Evolutionary conservation across 23 red algal genomes (phyloP), one percentile per base, ranked within the genome.

Genomic region (Pyropia yezoensis): DNA sequence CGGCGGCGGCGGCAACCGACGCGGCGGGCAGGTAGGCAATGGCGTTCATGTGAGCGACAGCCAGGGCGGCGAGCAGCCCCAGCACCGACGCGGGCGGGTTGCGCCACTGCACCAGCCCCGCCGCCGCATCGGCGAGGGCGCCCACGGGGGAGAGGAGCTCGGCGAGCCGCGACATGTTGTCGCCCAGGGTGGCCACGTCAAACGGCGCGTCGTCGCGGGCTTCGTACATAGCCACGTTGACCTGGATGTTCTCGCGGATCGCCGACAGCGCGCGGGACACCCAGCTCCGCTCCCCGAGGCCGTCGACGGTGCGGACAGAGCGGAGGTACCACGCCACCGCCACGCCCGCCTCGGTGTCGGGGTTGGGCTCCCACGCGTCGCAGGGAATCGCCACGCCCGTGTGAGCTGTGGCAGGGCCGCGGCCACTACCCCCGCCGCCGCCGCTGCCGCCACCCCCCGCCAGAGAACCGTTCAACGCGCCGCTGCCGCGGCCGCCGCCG

Each of bases 241-340:
- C 53, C 22, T 92, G 72, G 78, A 92, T 83, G 56, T 92, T 92
- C 34, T 83, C 79, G 1, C 76, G 73, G 50, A 92, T 83, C 13
- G 77, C 65, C 24, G 66, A 71, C 26, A 83, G 50, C 20, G 88
- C 79, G 24, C 88, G 65, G 33, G 65, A 65, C 71, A 92, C 71
- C 88, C 88, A 92, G 12, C 52, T 72, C 23, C 72, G 55, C 5
- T 74, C 74, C 14, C 70, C 70, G 13, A 71, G 62, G 26, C 54
- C 62, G 30, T 78, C 59, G 28, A 83, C 62, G 28, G 64, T 63
- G 12, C 79, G 70, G 14, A 83, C 79, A n/a, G 78, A 76, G 30
- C 75, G 78, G 24, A 81, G 69, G 64, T 92, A 92, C 72, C 70
- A 83, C 20, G 63, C 70, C 18, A 83, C 58, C 14, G 80, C 59